Evolutionary conservation across 129 eudicot species (phyloP).

Genomic region (Flaveria trinervia): DNA sequence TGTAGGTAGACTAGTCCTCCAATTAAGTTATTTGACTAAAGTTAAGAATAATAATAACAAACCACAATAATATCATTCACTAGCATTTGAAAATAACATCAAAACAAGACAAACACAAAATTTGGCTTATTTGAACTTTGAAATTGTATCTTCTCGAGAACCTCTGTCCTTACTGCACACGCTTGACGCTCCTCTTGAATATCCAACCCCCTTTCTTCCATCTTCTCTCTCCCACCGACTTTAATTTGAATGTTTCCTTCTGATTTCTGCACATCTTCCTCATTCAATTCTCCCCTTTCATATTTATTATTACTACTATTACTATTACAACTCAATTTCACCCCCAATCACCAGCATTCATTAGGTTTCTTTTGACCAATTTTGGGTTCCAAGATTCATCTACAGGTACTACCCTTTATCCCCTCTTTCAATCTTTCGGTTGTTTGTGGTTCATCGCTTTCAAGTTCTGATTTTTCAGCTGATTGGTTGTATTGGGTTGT

Average conservation of each 20-base stretch:
- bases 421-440: neutral
- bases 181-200: constrained; percentile 43
- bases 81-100: neutral
- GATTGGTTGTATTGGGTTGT: neutral
- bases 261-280: neutral
- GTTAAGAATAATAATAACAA: no score
- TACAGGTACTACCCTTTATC: constrained; percentile 3
- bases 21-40: neutral
- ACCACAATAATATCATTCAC: neutral
- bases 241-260: constrained; percentile 38
- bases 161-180: constrained; percentile 36
- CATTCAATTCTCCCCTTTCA: neutral
- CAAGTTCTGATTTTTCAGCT: neutral
- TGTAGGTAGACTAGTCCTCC: neutral
- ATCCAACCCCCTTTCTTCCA: constrained; percentile 20
- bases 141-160: constrained; percentile 33
- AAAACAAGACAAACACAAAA: neutral
- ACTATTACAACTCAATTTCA: neutral
- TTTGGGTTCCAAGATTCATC: neutral
- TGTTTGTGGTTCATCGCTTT: neutral
- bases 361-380: neutral
- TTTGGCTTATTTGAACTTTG: constrained; percentile 25
- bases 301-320: neutral
- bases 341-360: constrained; percentile 8
- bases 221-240: constrained; percentile 21